Evolutionary conservation across 2,329 filamentous ascomycete species (phyloP), one percentile per base, ranked within the genome.

Genomic region (Sclerotinia glacialis): DNA sequence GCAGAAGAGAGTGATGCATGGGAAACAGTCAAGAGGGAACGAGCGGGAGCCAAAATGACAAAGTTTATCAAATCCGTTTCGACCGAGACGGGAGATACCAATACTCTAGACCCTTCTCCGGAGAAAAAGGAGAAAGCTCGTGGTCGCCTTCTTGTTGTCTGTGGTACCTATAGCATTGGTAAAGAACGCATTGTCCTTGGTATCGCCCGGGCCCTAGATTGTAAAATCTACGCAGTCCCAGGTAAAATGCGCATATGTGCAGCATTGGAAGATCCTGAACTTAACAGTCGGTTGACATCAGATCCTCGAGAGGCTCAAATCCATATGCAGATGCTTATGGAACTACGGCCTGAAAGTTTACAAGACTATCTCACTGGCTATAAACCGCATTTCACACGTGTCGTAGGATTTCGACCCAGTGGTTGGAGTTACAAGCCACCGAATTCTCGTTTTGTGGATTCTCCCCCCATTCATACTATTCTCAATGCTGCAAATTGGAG

Each of bases 131-230:
- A 66, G 61, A 82, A 76, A 70, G 74, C 77, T 40, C 82, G 82
- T 55, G 88, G 91, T 56, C 88, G 92, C 5, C 83, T 99, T 2
- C 84, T 99, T 0, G 91, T 99, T 6, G 86, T 99, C 8, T 96
- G 97, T 68, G 95, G 95, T 54, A 99, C 95, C 0, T 99, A 99
- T 79, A 96, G 91, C 72, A 99, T 99, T 74, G 95, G 95, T 75
- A 99, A 99, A 79, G 95, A 99, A 78, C 89, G 93, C 50, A 93
- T 99, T 71, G 98, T 94, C 76, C 83, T 97, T 42, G 93, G 92
- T 53, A 96, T 99, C 70, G 95, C 95, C 5, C 86, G 89, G 72
- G 93, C 93, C 0, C 82, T 99, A 2, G 83, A 87, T 49, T 91
- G 89, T 72, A 97, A 96, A 75, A 98, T 99, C 69, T 99, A 90